Conservation (phyloP, 257 asterid species). For the Solanum infundibuliforme region DNA sequence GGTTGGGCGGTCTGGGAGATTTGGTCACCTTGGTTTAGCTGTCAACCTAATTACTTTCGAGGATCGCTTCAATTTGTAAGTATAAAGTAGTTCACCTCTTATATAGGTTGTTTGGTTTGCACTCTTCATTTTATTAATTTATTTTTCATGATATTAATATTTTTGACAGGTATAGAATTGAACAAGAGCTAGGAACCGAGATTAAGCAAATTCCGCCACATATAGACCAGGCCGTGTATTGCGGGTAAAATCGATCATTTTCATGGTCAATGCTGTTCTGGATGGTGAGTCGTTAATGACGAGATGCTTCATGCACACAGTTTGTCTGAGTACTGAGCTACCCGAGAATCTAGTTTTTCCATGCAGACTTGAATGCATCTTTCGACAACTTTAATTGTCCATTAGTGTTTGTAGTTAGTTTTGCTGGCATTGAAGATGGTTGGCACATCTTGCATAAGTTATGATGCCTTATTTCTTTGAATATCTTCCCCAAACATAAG, state of each 20-base stretch:
- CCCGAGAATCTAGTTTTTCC: neutral
- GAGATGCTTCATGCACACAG: neutral
- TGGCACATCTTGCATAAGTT: neutral
- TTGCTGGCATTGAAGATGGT: neutral
- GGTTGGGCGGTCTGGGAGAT: conserved; percentile 96
- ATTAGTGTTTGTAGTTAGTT: neutral
- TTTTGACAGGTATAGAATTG: conserved; percentile 63
- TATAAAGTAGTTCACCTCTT: neutral
- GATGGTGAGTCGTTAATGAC: conserved; percentile 16
- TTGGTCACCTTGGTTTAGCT: conserved; percentile 90
- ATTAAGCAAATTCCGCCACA: conserved; percentile 89
- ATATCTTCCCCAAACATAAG: neutral
- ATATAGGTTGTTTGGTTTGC: neutral
- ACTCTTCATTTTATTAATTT: neutral
- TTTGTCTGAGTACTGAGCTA: neutral
- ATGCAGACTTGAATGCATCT: neutral
- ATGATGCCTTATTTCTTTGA: neutral
- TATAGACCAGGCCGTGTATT: conserved; percentile 70
- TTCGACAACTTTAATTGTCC: neutral
- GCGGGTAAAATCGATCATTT: conserved; percentile 30
- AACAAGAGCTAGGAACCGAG: conserved; percentile 88
- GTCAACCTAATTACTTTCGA: conserved; percentile 80
- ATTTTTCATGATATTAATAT: neutral
- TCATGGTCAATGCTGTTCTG: conserved; percentile 4
- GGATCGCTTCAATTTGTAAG: conserved; percentile 82